Evolutionary conservation across 2,329 filamentous ascomycete genomes (phyloP).

Genomic region (Aureobasidium leucospermi): DNA sequence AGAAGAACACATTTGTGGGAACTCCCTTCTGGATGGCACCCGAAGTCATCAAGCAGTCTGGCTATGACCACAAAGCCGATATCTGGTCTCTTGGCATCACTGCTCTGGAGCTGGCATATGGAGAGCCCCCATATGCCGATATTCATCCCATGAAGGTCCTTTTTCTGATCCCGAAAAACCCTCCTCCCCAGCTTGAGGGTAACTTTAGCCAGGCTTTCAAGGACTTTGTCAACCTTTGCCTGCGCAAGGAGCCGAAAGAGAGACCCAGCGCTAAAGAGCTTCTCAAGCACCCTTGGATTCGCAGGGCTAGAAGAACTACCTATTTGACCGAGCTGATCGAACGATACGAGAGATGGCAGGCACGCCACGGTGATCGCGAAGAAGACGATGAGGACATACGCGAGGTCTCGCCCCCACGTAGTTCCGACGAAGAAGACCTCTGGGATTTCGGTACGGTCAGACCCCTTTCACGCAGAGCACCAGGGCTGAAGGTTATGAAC

Average conservation of each 20-base stretch:
- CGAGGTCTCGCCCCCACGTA: conserved; percentile 34
- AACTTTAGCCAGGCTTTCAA: conserved; percentile 41
- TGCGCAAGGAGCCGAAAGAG: conserved; percentile 83
- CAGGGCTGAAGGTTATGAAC: conserved; percentile 66
- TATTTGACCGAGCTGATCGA: conserved; percentile 95
- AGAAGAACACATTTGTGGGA: conserved; percentile 98
- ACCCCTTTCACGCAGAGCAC: conserved; percentile 61
- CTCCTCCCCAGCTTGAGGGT: conserved; percentile 58
- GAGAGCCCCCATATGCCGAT: conserved; percentile 89
- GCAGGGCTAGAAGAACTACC: conserved; percentile 88
- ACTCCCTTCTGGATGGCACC: conserved; percentile 99
- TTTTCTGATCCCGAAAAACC: conserved; percentile 92
- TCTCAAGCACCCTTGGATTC: conserved; percentile 82
- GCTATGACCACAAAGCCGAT: conserved; percentile 95
- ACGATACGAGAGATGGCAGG: conserved; percentile 77
- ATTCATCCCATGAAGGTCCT: conserved; percentile 98
- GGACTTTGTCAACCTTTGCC: conserved; percentile 54
- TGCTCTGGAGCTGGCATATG: conserved; percentile 81
- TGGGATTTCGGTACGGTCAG: conserved; percentile 98
- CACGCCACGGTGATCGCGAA: conserved; percentile 65
- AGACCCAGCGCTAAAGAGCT: conserved; percentile 80
- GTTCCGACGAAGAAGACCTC: conserved; percentile 70
- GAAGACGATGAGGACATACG: conserved; percentile 57
- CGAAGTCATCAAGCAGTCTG: conserved; percentile 96
- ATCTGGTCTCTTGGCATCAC: conserved; percentile 97